Conservation (phyloP, 2,329 filamentous ascomycete species). For the Alternaria burnsii region DNA sequence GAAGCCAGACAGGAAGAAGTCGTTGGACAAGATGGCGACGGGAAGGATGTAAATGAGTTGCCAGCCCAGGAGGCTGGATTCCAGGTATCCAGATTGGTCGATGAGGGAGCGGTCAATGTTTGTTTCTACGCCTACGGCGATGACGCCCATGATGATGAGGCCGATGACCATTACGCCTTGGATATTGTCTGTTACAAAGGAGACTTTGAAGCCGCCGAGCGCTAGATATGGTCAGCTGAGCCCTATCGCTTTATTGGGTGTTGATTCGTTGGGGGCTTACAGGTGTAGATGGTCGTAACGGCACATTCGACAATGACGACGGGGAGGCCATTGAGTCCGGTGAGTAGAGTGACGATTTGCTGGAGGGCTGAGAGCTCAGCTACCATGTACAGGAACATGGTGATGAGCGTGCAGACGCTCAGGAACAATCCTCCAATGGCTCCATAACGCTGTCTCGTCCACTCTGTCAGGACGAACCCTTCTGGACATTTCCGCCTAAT, state of each 20-base stretch:
- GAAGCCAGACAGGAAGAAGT: slow-evolving; percentile 85
- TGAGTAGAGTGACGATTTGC: slow-evolving; percentile 78
- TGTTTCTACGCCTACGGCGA: slow-evolving; percentile 79
- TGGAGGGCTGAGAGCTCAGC: slow-evolving; percentile 82
- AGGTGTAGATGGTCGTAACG: slow-evolving; percentile 84
- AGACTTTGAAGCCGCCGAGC: slow-evolving; percentile 82
- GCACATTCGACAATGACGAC: slow-evolving; percentile 79
- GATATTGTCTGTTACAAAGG: slow-evolving; percentile 83
- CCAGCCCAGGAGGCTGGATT: slow-evolving; percentile 78
- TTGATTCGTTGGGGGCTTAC: slow-evolving; percentile 56
- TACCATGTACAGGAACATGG: slow-evolving; percentile 87
- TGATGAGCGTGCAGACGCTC: slow-evolving; percentile 79
- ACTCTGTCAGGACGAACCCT: slow-evolving; percentile 85
- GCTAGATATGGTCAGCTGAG: slow-evolving; percentile 55
- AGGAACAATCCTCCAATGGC: slow-evolving; percentile 73
- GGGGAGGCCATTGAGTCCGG: slow-evolving; percentile 76
- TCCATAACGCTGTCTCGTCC: slow-evolving; percentile 82
- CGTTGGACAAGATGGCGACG: slow-evolving; percentile 81
- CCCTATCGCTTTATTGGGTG: no score
- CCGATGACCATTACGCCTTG: slow-evolving; percentile 80
- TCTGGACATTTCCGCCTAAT: slow-evolving; percentile 82
- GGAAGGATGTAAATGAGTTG: slow-evolving; percentile 86
- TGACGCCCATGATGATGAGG: slow-evolving; percentile 77
- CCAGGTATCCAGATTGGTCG: slow-evolving; percentile 72
- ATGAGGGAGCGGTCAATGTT: slow-evolving; percentile 75